Evolutionary conservation across 83 land plant genomes (phyloP), one percentile per base, ranked within the genome.

Genomic region (Thuja plicata): DNA sequence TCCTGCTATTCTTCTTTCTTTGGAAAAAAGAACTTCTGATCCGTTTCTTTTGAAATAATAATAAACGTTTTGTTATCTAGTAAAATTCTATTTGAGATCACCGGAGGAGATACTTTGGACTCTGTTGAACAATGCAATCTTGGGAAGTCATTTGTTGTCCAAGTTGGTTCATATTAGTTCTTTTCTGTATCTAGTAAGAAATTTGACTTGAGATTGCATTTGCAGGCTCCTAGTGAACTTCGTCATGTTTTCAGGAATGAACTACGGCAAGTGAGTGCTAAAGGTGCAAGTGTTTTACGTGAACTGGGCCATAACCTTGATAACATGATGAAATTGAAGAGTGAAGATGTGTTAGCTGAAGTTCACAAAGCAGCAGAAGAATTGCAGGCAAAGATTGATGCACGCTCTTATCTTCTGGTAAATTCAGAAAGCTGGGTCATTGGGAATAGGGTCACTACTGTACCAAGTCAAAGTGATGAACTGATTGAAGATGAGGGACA

Each of bases 281-380:
- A 89, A 88, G 95, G 96, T 76, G 95, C 94, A 81, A 94, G 89
- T 87, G 93, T 94, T 76, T 57, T 95, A 54, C 93, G 94, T 41
- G 90, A 89, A 87, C 88, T 95, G 84, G 96, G 93, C 21, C 88
- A 91, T 48, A 89, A 89, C 90, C 81, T 95, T 10, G 92, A 92
- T 62, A 88, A 70, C 15, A 92, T 95, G 96, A 91, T 89, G 81
- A 93, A 91, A 85, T 50, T 94, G 82, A 87, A 85, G 43, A 34
- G 83, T 12, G 71, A 8, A 1, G 89, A 87, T 76, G 89, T 95
- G 48, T 90, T 95, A 21, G 71, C 6, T 60, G 91, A 91, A 84
- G 93, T 95, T 15, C 94, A 90, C 71, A 88, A 89, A 1, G 96
- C 95, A 79, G 95, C 94, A 76, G 96, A 95, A 54, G 93, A 92